Conservation (phyloP, 2,329 filamentous ascomycete species). For the Diaporthe velutina region DNA sequence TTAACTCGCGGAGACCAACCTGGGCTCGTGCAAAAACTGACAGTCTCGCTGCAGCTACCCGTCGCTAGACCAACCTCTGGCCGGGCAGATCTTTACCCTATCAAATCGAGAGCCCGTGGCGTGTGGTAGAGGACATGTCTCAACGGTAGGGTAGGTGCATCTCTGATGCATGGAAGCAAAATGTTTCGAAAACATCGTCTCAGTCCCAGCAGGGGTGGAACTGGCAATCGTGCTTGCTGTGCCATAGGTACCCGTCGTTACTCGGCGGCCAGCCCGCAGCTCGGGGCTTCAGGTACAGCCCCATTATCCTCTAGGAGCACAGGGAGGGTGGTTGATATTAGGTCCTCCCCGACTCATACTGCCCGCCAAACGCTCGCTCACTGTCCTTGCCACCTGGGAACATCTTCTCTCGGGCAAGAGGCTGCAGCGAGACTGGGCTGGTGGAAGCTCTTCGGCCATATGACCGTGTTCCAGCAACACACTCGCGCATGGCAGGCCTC, state of each 20-base stretch:
- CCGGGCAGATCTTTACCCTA: conserved; percentile 54
- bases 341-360: neutral
- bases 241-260: conserved; percentile 33
- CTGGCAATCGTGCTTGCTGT: conserved; percentile 27
- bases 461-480: conserved; percentile 2
- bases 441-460: neutral
- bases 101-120: conserved; percentile 60
- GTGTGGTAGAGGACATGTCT: conserved; percentile 59
- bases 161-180: conserved; percentile 56
- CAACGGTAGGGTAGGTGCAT: conserved; percentile 64
- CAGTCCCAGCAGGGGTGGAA: conserved; percentile 34
- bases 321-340: conserved; percentile 34
- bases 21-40: conserved; percentile 50
- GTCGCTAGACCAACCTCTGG: conserved; percentile 51
- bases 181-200: conserved; percentile 38
- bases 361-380: neutral
- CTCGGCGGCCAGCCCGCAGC: conserved; percentile 32
- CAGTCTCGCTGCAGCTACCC: conserved; percentile 55
- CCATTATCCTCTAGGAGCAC: conserved; percentile 26
- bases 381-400: neutral
- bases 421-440: neutral
- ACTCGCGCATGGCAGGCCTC: neutral
- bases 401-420: neutral
- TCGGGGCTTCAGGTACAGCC: conserved; percentile 34
- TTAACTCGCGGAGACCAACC: conserved; percentile 49